Evolutionary conservation across 2,329 filamentous ascomycete genomes (phyloP), one percentile per base, ranked within the genome.

Genomic region (Cladosporium colombiae): DNA sequence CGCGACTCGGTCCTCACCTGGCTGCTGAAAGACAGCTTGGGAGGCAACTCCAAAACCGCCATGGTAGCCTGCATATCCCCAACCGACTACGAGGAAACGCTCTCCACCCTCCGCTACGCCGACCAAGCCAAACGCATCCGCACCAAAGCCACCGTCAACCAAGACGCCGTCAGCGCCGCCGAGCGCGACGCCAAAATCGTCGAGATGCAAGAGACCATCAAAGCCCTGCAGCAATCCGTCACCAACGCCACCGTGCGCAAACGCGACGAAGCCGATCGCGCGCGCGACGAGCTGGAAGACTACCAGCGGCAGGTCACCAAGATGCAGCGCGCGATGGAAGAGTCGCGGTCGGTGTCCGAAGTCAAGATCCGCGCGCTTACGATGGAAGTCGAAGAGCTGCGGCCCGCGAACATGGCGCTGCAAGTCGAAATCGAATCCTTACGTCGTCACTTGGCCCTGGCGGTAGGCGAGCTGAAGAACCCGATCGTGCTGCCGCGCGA

Each of bases 51-150:
- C 75, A 99, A 98, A 80, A 99, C 95, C 11, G 95, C 95, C 68
- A 99, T 99, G 95, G 97, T 99, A 73, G 95, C 95, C 10, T 98
- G 95, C 77, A 97, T 99, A 72, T 90, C 93, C 5, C 95, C 95
- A 0, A 89, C 91, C 0, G 95, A 99, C 80, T 98, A 99, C 76
- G 95, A 99, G 65, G 95, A 99, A 78, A 99, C 95, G 0, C 85
- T 99, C 1, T 97, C 92, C 2, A 99, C 95, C 0, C 87, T 99
- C 14, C 92, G 95, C 44, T 99, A 99, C 78, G 95, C 95, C 23
- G 94, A 99, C 78, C 94, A 98, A 79, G 95, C 95, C 68, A 99
- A 99, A 83, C 90, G 91, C 65, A 99, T 99, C 81, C 92, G 93
- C 74, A 98, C 93, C 37, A 90, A 92, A 60, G 95, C 95, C 29